phyloP scores from a whole-genome alignment of 495 filamentous ascomycete species.

The Aspergillus biplanus region DNA sequence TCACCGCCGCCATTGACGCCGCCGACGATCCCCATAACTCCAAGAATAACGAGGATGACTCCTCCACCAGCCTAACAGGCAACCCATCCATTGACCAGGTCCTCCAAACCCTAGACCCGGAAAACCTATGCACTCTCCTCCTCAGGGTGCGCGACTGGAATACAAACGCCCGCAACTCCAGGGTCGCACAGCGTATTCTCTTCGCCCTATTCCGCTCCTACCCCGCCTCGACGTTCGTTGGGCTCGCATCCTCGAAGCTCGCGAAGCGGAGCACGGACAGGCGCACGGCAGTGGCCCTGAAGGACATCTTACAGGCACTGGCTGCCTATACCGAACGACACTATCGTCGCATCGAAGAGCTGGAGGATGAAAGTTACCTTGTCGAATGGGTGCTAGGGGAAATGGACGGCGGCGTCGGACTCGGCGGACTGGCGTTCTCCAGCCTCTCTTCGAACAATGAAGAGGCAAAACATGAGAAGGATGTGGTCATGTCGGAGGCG shows the following conservation, averaged over 20 bases:
- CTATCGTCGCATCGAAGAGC: constrained; percentile 81
- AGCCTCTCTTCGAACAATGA: constrained; percentile 25
- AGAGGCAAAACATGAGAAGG: constrained; percentile 44
- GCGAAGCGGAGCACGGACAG: constrained; percentile 39
- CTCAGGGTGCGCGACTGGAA: constrained; percentile 91
- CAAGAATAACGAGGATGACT: constrained; percentile 26
- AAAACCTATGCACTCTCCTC: constrained; percentile 80
- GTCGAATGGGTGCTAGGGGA: constrained; percentile 89
- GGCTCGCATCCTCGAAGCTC: constrained; percentile 56
- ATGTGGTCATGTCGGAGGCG: constrained; percentile 49
- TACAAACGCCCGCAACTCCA: constrained; percentile 85
- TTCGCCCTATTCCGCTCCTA: constrained; percentile 77
- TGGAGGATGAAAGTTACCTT: constrained; percentile 92
- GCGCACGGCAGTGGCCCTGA: constrained; percentile 64
- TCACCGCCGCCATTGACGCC: constrained; percentile 75
- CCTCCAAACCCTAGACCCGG: constrained; percentile 73
- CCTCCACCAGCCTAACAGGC: constrained; percentile 61
- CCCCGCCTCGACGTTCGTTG: constrained; percentile 71
- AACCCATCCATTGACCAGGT: constrained; percentile 82
- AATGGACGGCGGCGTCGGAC: constrained; percentile 75
- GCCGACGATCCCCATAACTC: constrained; percentile 40
- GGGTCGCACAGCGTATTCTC: constrained; percentile 84
- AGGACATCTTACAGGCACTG: constrained; percentile 82
- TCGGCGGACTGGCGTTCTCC: constrained; percentile 37
- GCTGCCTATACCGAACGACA: constrained; percentile 89